Conservation (phyloP, 108 stramenopile species). For the Cyclotella distinguenda region DNA sequence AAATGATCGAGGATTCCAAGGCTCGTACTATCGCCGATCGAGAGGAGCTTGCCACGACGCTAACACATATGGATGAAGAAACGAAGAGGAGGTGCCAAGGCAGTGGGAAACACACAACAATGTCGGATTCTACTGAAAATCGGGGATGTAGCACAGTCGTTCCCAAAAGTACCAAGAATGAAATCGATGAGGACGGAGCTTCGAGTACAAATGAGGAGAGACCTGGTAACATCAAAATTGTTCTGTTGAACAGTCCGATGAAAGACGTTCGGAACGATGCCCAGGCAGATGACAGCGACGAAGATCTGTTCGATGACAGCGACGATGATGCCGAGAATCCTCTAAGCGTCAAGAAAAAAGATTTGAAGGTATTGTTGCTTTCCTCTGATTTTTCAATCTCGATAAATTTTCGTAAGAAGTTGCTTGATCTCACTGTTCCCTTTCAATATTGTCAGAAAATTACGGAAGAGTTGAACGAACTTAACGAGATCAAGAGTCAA, state of each 20-base stretch:
- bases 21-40: slow-evolving; percentile 16
- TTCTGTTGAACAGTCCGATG: neutral
- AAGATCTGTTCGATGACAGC: slow-evolving; percentile 11
- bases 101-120: neutral
- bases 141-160: neutral
- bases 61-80: slow-evolving; percentile 9
- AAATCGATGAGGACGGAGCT: neutral
- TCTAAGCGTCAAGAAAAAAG: slow-evolving; percentile 21
- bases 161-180: slow-evolving; percentile 4
- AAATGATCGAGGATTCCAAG: slow-evolving; percentile 8
- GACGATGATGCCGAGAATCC: slow-evolving; percentile 13
- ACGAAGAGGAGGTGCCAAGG: slow-evolving; percentile 10
- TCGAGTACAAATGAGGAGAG: neutral
- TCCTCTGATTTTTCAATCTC: neutral
- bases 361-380: slow-evolving; percentile 30
- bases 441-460: slow-evolving; percentile 9
- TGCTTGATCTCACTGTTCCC: neutral
- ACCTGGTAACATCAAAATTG: neutral
- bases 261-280: neutral
- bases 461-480: slow-evolving; percentile 28
- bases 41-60: slow-evolving; percentile 1
- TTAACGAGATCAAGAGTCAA: slow-evolving; percentile 43
- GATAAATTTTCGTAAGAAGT: neutral
- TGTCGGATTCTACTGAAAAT: neutral
- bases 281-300: slow-evolving; percentile 6